Percentiles rank a stretch among this genome's conserved stretches.
phyloP scores from a whole-genome alignment of 139 green algal species.

The Marvania coccoides region DNA sequence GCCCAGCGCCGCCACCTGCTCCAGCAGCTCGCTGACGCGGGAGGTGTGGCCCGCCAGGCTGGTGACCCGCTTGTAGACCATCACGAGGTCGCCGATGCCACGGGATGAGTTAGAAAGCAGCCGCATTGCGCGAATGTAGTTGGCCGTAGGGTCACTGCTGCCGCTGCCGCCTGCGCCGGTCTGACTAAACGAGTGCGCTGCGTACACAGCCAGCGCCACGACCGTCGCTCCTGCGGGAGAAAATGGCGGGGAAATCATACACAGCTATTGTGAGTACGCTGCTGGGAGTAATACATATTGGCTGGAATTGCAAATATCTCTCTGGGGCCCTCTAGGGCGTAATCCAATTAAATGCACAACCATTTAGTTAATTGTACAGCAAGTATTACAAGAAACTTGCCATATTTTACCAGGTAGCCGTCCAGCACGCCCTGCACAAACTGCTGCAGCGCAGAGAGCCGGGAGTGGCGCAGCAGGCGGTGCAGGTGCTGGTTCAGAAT shows the following conservation, averaged over 20 bases:
- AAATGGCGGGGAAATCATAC: too few relatives aligned
- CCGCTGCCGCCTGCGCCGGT: not conserved
- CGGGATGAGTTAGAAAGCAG: constrained; percentile 80
- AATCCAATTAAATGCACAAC: too few relatives aligned
- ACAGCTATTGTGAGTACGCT: too few relatives aligned
- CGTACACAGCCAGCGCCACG: constrained; percentile 80
- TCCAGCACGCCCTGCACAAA: constrained; percentile 61
- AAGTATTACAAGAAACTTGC: too few relatives aligned
- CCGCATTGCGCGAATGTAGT: constrained; percentile 82
- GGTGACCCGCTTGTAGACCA: constrained; percentile 94
- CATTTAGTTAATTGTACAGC: too few relatives aligned
- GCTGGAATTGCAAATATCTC: too few relatives aligned
- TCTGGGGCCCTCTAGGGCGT: too few relatives aligned
- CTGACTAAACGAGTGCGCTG: constrained; percentile 22
- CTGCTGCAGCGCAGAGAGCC: constrained; percentile 74
- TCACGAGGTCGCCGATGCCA: constrained; percentile 86
- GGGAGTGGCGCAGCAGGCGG: constrained; percentile 68
- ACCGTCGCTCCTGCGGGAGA: constrained; percentile 67
- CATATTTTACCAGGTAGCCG: constrained; percentile 10
- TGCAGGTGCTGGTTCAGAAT: constrained; percentile 88
- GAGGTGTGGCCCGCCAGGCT: constrained; percentile 78
- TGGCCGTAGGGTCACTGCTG: constrained; percentile 2
- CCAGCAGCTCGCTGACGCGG: constrained; percentile 86
- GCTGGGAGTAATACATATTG: too few relatives aligned
- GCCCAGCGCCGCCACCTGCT: constrained; percentile 63